Evolutionary conservation across 768 basidiomycete species (phyloP).

Genomic region (Lactarius hengduanensis): DNA sequence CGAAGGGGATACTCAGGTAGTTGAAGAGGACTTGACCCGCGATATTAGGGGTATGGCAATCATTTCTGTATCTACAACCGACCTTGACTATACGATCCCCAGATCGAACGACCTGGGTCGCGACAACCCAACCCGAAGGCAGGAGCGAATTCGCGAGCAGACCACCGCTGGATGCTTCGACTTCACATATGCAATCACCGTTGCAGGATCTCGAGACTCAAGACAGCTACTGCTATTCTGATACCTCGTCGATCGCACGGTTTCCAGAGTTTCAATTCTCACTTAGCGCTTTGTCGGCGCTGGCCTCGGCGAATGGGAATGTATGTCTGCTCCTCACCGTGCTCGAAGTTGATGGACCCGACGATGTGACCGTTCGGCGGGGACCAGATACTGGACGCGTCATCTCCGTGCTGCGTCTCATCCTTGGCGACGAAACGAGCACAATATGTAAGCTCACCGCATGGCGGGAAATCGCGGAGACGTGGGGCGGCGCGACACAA

Average conservation of each 20-base stretch:
- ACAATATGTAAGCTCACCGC: slow-evolving; percentile 69
- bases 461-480: slow-evolving; percentile 75
- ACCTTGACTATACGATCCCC: background rate
- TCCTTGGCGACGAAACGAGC: slow-evolving; percentile 72
- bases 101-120: slow-evolving; percentile 25
- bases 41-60: background rate
- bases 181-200: slow-evolving; percentile 1
- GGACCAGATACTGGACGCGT: slow-evolving; percentile 70
- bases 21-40: slow-evolving; percentile 17
- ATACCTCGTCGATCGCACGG: slow-evolving; percentile 65
- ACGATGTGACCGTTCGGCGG: slow-evolving; percentile 62
- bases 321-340: slow-evolving; percentile 59
- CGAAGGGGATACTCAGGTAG: slow-evolving; percentile 12
- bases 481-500: slow-evolving; percentile 57
- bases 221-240: slow-evolving; percentile 52
- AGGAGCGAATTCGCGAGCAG: background rate
- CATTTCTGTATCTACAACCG: background rate
- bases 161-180: slow-evolving; percentile 24
- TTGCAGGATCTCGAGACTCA: slow-evolving; percentile 21
- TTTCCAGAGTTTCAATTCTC: slow-evolving; percentile 78
- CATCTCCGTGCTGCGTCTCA: slow-evolving; percentile 63
- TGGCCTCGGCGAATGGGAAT: slow-evolving; percentile 43
- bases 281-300: slow-evolving; percentile 54
- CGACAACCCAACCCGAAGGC: slow-evolving; percentile 19
- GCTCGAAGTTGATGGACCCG: slow-evolving; percentile 77